phyloP scores from a whole-genome alignment of 2,329 filamentous ascomycete genomes.

The Pseudogymnoascus sp. region DNA sequence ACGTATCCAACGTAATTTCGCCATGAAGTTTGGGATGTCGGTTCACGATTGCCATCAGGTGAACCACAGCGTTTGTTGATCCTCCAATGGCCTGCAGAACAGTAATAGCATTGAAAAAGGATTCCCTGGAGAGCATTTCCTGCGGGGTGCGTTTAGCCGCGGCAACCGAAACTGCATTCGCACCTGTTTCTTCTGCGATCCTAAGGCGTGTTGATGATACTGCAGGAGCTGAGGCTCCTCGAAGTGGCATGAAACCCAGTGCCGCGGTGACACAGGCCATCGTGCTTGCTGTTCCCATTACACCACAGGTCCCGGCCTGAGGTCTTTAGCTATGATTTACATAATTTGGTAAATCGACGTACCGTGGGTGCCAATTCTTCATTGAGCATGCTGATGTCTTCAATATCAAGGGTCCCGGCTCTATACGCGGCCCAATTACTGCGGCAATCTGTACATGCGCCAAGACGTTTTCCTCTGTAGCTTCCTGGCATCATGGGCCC shows the following conservation, averaged over 20 bases:
- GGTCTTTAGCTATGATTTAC: neutral
- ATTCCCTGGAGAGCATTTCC: slow-evolving; percentile 37
- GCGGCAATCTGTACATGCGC: slow-evolving; percentile 68
- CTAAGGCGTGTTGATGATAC: slow-evolving; percentile 43
- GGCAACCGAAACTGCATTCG: slow-evolving; percentile 39
- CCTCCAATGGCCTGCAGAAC: slow-evolving; percentile 39
- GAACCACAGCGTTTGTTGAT: slow-evolving; percentile 37
- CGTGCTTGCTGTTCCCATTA: slow-evolving; percentile 51
- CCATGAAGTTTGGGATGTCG: slow-evolving; percentile 41
- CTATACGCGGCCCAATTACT: slow-evolving; percentile 66
- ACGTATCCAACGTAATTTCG: slow-evolving; percentile 36
- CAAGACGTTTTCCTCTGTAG: slow-evolving; percentile 55
- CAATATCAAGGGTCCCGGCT: slow-evolving; percentile 59
- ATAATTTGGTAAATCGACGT: slow-evolving; percentile 19
- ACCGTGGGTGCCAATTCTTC: slow-evolving; percentile 67
- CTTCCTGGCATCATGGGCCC: slow-evolving; percentile 71
- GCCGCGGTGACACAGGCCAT: slow-evolving; percentile 48
- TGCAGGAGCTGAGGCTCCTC: slow-evolving; percentile 45
- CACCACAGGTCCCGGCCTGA: slow-evolving; percentile 43
- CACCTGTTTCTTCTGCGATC: slow-evolving; percentile 47
- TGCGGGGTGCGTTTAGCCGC: slow-evolving; percentile 35
- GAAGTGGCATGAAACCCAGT: slow-evolving; percentile 45
- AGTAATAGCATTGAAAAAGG: slow-evolving; percentile 40
- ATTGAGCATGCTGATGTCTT: slow-evolving; percentile 63
- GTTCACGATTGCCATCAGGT: slow-evolving; percentile 40